phyloP scores from a whole-genome alignment of 352 stramenopile genomes.

The Globisporangium spiculum region DNA sequence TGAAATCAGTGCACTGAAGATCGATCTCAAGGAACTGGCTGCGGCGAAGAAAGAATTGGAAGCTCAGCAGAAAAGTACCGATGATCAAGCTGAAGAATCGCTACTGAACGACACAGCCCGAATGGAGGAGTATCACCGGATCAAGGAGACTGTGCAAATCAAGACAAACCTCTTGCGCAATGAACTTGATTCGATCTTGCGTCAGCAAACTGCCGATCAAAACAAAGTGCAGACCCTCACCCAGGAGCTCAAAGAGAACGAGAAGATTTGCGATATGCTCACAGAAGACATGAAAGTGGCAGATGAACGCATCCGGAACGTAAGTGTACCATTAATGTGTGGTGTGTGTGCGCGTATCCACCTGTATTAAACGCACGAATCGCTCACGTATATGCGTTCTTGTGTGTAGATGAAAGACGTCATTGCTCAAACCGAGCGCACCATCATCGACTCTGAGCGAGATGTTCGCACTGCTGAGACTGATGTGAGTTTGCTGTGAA shows the following conservation, averaged over 20 bases:
- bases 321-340: conserved; percentile 18
- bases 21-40: conserved; percentile 64
- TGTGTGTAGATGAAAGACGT: conserved; percentile 59
- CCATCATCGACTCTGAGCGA: conserved; percentile 50
- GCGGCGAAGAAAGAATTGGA: conserved; percentile 59
- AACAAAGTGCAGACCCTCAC: conserved; percentile 71
- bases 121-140: conserved; percentile 82
- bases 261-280: conserved; percentile 63
- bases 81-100: conserved; percentile 38
- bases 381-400: background rate
- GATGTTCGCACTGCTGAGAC: conserved; percentile 54
- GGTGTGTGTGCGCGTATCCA: background rate
- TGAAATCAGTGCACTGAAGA: conserved; percentile 81
- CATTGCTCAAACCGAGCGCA: conserved; percentile 53
- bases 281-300: conserved; percentile 56
- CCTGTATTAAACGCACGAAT: background rate
- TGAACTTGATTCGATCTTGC: conserved; percentile 66
- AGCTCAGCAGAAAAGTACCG: conserved; percentile 31
- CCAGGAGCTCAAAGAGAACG: conserved; percentile 70
- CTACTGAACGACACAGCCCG: conserved; percentile 52
- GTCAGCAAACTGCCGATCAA: conserved; percentile 60
- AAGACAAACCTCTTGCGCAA: conserved; percentile 72
- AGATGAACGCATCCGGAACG: conserved; percentile 61
- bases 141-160: conserved; percentile 69
- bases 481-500: conserved; percentile 31